Percentiles rank a stretch among this genome's conserved stretches.
Conservation (phyloP, 2,329 filamentous ascomycete genomes). For the Teratosphaeria zuluensis region DNA sequence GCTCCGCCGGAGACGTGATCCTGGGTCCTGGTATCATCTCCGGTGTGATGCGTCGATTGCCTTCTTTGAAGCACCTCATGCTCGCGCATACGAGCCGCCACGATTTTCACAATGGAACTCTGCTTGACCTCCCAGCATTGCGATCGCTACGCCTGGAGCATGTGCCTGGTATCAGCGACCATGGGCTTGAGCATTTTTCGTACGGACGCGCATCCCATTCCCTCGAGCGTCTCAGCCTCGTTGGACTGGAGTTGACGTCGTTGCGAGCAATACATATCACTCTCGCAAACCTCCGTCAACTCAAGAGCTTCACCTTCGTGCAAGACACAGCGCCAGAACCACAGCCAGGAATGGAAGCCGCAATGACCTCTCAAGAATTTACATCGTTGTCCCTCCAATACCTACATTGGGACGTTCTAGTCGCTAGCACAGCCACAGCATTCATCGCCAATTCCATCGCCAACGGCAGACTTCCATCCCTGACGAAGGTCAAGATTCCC, state of each 20-base stretch:
- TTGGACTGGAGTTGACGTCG: constrained; percentile 45
- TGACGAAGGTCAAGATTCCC: constrained; percentile 53
- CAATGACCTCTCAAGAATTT: constrained; percentile 25
- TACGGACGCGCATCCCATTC: constrained; percentile 35
- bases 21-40: constrained; percentile 45
- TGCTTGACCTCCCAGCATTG: constrained; percentile 44
- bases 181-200: constrained; percentile 42
- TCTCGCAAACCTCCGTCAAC: constrained; percentile 35
- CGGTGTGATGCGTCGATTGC: constrained; percentile 44
- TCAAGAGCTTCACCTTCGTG: constrained; percentile 43
- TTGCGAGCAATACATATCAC: constrained; percentile 44
- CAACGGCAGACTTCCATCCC: constrained; percentile 51
- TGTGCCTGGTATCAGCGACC: constrained; percentile 46
- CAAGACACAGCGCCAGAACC: constrained; percentile 42
- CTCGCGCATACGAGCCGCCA: constrained; percentile 43
- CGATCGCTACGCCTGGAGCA: constrained; percentile 46
- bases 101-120: constrained; percentile 46
- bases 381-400: constrained; percentile 40
- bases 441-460: constrained; percentile 56
- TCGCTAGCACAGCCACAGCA: constrained; percentile 46
- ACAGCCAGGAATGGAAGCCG: constrained; percentile 32
- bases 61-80: constrained; percentile 43
- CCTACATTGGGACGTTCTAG: constrained; percentile 54
- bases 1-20: constrained; percentile 32
- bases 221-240: constrained; percentile 40